These are phyloP conservation scores for Solanum dulcamara DNA, from an alignment of 257 asterid genomes.

Conservation along the genomic window DNA sequence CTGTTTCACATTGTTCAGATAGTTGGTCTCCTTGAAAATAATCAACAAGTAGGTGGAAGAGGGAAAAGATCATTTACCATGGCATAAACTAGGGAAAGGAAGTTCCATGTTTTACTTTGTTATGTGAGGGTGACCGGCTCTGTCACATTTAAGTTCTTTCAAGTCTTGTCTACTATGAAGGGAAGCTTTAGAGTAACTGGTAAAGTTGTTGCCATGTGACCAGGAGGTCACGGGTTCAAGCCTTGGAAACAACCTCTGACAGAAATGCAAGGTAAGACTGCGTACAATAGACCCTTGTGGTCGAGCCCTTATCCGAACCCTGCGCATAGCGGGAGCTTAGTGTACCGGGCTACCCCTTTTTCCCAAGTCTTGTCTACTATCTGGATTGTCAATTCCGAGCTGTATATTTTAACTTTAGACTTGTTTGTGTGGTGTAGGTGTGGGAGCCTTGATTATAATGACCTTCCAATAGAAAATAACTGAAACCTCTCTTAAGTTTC, in stretches of 20 bases:
- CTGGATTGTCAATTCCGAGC: background rate
- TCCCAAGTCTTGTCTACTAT: background rate
- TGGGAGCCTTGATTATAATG: background rate
- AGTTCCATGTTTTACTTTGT: background rate
- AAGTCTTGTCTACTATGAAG: background rate
- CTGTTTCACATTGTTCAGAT: background rate
- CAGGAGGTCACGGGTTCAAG: too few species aligned
- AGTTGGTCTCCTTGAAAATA: background rate
- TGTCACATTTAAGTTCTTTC: background rate
- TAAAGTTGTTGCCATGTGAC: too few species aligned
- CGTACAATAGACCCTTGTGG: too few species aligned
- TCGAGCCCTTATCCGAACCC: too few species aligned
- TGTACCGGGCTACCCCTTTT: too few species aligned
- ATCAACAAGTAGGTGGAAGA: background rate
- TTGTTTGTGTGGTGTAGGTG: background rate
- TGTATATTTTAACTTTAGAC: background rate
- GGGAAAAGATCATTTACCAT: background rate
- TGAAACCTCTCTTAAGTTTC: background rate
- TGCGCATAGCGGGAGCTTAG: too few species aligned
- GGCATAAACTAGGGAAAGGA: background rate
- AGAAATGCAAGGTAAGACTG: too few species aligned
- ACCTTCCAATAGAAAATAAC: background rate
- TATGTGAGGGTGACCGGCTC: background rate
- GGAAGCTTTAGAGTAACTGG: too few species aligned
- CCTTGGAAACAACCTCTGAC: too few species aligned